Conservation (phyloP, 148 eudicot genomes). For the Simmondsia chinensis region DNA sequence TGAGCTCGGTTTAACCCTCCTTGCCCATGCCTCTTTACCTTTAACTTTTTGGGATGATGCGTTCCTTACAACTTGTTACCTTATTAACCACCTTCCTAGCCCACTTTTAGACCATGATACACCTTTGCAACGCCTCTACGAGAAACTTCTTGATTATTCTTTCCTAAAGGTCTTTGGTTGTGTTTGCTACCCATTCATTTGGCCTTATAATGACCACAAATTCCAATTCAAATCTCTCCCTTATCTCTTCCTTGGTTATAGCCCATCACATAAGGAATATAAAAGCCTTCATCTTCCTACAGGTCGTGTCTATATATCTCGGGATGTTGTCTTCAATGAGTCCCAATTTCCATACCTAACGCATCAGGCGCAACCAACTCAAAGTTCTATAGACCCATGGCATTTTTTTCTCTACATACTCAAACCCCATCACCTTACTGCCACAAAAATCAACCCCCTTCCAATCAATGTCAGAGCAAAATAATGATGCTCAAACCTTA, state of each 20-base stretch:
- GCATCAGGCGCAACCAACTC: no score
- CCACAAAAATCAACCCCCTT: no score
- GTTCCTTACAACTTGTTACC: neutral
- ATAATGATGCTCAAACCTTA: no score
- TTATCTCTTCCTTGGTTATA: neutral
- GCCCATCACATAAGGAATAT: neutral
- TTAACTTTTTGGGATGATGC: neutral
- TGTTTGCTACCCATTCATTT: neutral
- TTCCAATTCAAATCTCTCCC: no score
- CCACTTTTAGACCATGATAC: neutral
- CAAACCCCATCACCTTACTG: no score
- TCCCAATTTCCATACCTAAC: neutral
- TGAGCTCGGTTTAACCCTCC: neutral
- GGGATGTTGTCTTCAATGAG: no score
- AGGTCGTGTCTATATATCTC: no score
- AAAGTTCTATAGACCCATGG: no score
- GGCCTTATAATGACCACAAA: neutral
- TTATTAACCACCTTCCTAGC: neutral
- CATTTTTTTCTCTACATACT: no score
- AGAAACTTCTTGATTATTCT: no score
- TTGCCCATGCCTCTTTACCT: neutral
- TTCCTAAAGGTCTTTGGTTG: neutral
- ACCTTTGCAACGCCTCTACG: neutral
- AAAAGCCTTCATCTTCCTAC: neutral
- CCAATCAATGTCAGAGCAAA: no score